Conservation (phyloP, 306 rosid genomes). For the Dryas alaskensis region DNA sequence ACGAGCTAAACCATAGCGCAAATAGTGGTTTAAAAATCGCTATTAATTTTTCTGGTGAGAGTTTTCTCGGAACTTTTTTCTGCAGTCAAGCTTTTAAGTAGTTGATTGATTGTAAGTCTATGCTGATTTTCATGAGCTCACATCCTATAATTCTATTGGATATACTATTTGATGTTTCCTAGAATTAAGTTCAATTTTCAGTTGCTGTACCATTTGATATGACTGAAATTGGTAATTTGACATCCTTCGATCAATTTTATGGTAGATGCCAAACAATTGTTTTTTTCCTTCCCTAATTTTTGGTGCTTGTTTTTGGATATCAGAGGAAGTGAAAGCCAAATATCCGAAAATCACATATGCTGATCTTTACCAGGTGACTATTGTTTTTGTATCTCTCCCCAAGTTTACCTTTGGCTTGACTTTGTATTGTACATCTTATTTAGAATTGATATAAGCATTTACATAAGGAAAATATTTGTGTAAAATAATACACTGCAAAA, state of each 20-base stretch:
- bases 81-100: background rate
- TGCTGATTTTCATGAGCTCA: background rate
- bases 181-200: background rate
- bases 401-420: background rate
- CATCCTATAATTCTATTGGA: background rate
- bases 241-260: background rate
- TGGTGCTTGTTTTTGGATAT: slow-evolving; percentile 19
- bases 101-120: background rate
- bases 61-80: background rate
- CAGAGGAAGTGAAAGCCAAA: slow-evolving; percentile 74
- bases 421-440: background rate
- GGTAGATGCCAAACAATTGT: background rate
- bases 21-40: slow-evolving; percentile 71
- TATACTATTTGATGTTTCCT: background rate
- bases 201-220: background rate
- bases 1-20: slow-evolving; percentile 57
- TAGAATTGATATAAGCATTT: background rate
- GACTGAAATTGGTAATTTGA: background rate
- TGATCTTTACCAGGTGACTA: slow-evolving; percentile 74
- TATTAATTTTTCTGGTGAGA: slow-evolving; percentile 62
- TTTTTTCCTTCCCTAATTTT: slow-evolving; percentile 10
- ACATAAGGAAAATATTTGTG: background rate
- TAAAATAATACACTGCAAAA: background rate
- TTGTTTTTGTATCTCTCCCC: background rate
- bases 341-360: slow-evolving; percentile 73